A percentile compares a stretch with the other conserved stretches of the same genome.
Conservation (phyloP, 2,329 filamentous ascomycete species). For the Truncatella angustata region DNA sequence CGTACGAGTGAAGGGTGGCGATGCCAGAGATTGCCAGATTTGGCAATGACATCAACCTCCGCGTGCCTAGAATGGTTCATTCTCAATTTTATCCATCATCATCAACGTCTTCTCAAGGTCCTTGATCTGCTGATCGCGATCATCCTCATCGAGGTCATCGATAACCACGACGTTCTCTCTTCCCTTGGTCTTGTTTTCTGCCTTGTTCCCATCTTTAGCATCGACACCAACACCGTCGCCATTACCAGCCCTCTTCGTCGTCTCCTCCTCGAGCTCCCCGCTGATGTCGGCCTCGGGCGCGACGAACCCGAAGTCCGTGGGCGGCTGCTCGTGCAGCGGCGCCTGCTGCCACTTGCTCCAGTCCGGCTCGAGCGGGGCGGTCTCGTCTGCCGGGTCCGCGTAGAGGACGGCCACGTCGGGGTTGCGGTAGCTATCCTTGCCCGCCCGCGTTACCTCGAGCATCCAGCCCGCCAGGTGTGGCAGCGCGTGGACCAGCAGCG, state of each 20-base stretch:
- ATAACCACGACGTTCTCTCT: too few species aligned
- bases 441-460: constrained; percentile 46
- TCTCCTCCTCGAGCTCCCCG: neutral
- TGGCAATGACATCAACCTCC: neutral
- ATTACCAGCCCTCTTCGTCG: too few species aligned
- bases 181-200: too few species aligned
- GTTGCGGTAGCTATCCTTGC: constrained; percentile 34
- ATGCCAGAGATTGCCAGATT: too few species aligned
- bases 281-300: neutral
- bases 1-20: too few species aligned
- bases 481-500: constrained; percentile 57
- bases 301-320: neutral
- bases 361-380: constrained; percentile 20
- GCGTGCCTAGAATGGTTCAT: neutral
- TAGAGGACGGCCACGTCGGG: constrained; percentile 32
- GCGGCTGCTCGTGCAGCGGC: neutral
- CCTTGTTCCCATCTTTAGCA: too few species aligned
- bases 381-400: constrained; percentile 15
- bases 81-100: constrained; percentile 1
- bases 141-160: constrained; percentile 3
- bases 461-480: constrained; percentile 60
- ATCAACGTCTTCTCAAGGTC: neutral
- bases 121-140: constrained; percentile 3
- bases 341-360: constrained; percentile 22
- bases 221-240: too few species aligned